Conservation (phyloP, 1,139 yeast genomes). For the Saccharomyces hybrid region DNA sequence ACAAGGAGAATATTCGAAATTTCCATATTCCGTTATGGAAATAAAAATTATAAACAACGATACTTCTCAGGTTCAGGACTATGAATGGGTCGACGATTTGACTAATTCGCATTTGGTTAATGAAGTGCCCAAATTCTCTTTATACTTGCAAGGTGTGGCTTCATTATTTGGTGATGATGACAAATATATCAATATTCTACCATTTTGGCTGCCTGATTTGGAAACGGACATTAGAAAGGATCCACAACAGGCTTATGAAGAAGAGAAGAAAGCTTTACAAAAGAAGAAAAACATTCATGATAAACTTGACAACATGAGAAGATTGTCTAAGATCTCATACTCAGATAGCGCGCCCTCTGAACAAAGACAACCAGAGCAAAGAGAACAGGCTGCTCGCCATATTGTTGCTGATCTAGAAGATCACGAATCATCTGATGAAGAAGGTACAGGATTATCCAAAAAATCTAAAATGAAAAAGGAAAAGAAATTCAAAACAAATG, state of each 20-base stretch:
- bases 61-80: slow-evolving; percentile 34
- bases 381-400: not conserved
- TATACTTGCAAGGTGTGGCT: slow-evolving; percentile 87
- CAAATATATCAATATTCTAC: slow-evolving; percentile 68
- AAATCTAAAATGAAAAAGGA: slow-evolving; percentile 7
- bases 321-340: slow-evolving; percentile 19
- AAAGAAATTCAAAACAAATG: slow-evolving; percentile 11
- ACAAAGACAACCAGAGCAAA: not conserved
- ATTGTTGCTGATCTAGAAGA: slow-evolving; percentile 34
- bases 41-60: slow-evolving; percentile 54
- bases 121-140: slow-evolving; percentile 85
- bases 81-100: slow-evolving; percentile 83
- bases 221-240: slow-evolving; percentile 72
- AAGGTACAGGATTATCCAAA: slow-evolving; percentile 10
- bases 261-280: slow-evolving; percentile 39
- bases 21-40: slow-evolving; percentile 93
- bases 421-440: slow-evolving; percentile 39
- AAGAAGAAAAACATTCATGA: slow-evolving; percentile 44
- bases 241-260: slow-evolving; percentile 66
- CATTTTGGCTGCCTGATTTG: slow-evolving; percentile 90
- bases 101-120: slow-evolving; percentile 77
- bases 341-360: not conserved
- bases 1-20: slow-evolving; percentile 77
- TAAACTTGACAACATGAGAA: slow-evolving; percentile 36
- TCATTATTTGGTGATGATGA: slow-evolving; percentile 76